phyloP scores from a whole-genome alignment of 2,329 filamentous ascomycete genomes.

The Incumbomyces delicatus region DNA sequence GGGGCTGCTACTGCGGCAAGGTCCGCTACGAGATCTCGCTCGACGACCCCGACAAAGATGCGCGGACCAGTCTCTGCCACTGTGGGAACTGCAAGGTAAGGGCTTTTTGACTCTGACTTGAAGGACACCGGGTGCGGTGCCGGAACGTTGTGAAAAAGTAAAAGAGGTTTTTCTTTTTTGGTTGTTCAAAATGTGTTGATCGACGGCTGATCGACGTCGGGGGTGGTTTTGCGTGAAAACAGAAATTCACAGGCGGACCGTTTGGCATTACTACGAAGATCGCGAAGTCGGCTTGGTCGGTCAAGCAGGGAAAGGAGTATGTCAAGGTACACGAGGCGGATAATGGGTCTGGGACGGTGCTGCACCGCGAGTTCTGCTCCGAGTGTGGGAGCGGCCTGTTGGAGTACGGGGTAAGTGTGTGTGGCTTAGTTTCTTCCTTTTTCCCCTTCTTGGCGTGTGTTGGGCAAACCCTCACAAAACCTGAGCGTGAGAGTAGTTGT shows the following conservation, averaged over 20 bases:
- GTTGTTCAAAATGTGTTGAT: too few species aligned
- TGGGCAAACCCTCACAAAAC: too few species aligned
- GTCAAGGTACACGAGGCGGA: conserved; percentile 39
- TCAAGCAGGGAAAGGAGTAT: conserved; percentile 28
- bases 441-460: too few species aligned
- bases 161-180: too few species aligned
- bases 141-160: too few species aligned
- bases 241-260: conserved; percentile 9
- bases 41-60: conserved; percentile 33
- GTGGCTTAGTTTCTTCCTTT: too few species aligned
- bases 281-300: conserved; percentile 33
- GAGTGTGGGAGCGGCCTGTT: conserved; percentile 43
- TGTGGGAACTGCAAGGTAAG: conserved; percentile 43
- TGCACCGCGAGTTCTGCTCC: conserved; percentile 45
- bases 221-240: too few species aligned
- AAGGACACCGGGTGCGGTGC: too few species aligned
- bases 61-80: conserved; percentile 44
- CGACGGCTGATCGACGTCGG: too few species aligned
- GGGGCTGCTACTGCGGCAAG: conserved; percentile 39
- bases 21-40: conserved; percentile 40
- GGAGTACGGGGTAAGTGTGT: conserved; percentile 40
- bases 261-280: conserved; percentile 46
- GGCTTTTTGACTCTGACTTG: too few species aligned
- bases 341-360: conserved; percentile 30
- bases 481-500: too few species aligned